Base-by-base conservation (phyloP, 768 basidiomycete genomes). In the Daedalea quercina region DNA sequence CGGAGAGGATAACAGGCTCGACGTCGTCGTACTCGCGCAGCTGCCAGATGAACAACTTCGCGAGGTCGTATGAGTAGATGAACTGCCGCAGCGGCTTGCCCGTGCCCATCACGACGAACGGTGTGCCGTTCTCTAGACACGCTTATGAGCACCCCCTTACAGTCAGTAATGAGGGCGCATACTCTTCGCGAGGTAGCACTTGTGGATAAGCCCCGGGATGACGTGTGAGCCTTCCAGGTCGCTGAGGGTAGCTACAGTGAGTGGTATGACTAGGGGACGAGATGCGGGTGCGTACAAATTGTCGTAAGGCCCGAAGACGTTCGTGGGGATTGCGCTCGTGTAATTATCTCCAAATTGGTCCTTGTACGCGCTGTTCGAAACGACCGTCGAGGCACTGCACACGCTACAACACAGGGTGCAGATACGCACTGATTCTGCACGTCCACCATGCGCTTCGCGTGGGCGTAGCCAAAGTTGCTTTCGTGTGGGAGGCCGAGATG, bases 381-480 rank as follows among this genome's bases (percentile, higher is more conserved):
- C 3, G 7, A 3, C 15, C 7, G 37, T 47, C 26, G 31, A 26
- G 13, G 6, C 17, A 33, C 31, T 3, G 9, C 17, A 33, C 25
- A 12, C 25, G 31, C 8, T 7, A n/a, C 9, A 23, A 8, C 19
- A 4, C 6, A 37, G 9, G 33, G 33, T 3, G 44, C 19, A 31
- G 11, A 11, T 31, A 56, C 85, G 53, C 54, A 94, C 94, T 88
- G 93, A 65, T 97, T 97, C 65, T 92, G 88, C 1, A 96, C 84
- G 65, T 97, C 95, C 9, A 98, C 92, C 77, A 97, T 80, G n/a
- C 94, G 80, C 71, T 98, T 98, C 37, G 92, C 94, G 61, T 97
- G 87, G 1, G 95, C 90, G 63, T 98, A 98, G 31, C 94, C 95
- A 71, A 91, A 96, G 77, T 97, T 97, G 60, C 90, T 92, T 53